phyloP scores from a whole-genome alignment of 495 filamentous ascomycete genomes.

The Xylaria sp. region DNA sequence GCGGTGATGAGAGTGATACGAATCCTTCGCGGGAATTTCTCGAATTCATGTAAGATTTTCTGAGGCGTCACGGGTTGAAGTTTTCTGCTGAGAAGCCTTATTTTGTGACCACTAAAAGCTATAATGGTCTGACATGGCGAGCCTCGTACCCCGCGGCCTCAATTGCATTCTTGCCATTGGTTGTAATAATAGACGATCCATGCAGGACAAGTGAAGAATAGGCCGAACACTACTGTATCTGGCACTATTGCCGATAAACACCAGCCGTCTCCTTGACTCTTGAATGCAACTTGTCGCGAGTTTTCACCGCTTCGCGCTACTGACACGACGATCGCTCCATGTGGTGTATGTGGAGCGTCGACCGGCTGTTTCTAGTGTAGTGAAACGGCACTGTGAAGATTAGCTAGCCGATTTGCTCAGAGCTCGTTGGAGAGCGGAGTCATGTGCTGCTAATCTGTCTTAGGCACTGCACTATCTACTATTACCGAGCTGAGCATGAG shows the following conservation, averaged over 20 bases:
- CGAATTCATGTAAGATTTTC: not conserved
- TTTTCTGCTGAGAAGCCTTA: not conserved
- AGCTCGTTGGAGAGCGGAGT: slow-evolving; percentile 10
- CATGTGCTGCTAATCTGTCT: slow-evolving; percentile 12
- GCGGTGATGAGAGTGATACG: not conserved
- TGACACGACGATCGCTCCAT: not conserved
- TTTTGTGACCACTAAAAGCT: not conserved
- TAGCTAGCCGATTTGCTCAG: not conserved
- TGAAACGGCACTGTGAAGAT: slow-evolving; percentile 11
- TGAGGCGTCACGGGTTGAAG: not conserved
- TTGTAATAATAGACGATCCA: not conserved
- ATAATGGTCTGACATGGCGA: not conserved
- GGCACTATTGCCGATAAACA: not conserved
- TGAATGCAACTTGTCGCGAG: not conserved
- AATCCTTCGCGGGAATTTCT: slow-evolving; percentile 16
- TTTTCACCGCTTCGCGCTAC: slow-evolving; percentile 16
- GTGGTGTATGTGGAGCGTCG: slow-evolving; percentile 12
- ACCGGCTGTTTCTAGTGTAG: not conserved
- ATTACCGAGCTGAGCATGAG: slow-evolving; percentile 7
- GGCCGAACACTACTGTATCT: not conserved
- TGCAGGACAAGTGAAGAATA: slow-evolving; percentile 6
- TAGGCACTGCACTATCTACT: not conserved
- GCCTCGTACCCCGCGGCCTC: not conserved
- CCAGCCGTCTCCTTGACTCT: slow-evolving; percentile 8
- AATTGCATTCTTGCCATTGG: not conserved